Percentiles rank a stretch among this genome's conserved stretches.
These are phyloP conservation scores for Microthyrium microscopicum DNA, from an alignment of 2,329 filamentous ascomycete species.

Conservation along the genomic window DNA sequence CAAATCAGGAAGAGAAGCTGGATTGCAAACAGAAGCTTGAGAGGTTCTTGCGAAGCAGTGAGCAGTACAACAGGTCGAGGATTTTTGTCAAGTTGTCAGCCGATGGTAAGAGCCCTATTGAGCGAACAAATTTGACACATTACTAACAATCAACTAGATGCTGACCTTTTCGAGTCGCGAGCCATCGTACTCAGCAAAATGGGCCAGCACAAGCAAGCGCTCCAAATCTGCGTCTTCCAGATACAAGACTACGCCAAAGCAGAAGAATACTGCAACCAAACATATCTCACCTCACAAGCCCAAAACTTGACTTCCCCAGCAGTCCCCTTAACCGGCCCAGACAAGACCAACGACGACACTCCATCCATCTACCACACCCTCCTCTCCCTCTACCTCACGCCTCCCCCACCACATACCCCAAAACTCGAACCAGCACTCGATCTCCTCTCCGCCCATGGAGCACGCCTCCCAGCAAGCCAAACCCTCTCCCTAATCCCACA, in stretches of 20 bases:
- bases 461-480: slow-evolving; percentile 71
- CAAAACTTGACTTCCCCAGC: too few species aligned
- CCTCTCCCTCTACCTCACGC: slow-evolving; percentile 74
- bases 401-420: slow-evolving; percentile 53
- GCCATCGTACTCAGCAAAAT: slow-evolving; percentile 88
- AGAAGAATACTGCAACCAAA: slow-evolving; percentile 92
- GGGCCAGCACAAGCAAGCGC: slow-evolving; percentile 83
- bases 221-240: slow-evolving; percentile 97
- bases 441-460: slow-evolving; percentile 82
- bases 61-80: slow-evolving; percentile 63
- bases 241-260: slow-evolving; percentile 75
- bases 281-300: slow-evolving; percentile 47
- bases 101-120: slow-evolving; percentile 42
- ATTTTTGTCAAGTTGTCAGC: slow-evolving; percentile 64
- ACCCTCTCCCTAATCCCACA: slow-evolving; percentile 77
- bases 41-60: slow-evolving; percentile 56
- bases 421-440: slow-evolving; percentile 67
- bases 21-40: slow-evolving; percentile 51
- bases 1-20: slow-evolving; percentile 18
- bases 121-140: neutral
- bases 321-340: slow-evolving; percentile 1
- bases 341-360: slow-evolving; percentile 32
- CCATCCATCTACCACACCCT: slow-evolving; percentile 85
- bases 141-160: slow-evolving; percentile 35
- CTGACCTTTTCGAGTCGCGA: slow-evolving; percentile 73